Evolutionary conservation across 163 green algal genomes (phyloP).

Genomic region (Chloroidium sp.): DNA sequence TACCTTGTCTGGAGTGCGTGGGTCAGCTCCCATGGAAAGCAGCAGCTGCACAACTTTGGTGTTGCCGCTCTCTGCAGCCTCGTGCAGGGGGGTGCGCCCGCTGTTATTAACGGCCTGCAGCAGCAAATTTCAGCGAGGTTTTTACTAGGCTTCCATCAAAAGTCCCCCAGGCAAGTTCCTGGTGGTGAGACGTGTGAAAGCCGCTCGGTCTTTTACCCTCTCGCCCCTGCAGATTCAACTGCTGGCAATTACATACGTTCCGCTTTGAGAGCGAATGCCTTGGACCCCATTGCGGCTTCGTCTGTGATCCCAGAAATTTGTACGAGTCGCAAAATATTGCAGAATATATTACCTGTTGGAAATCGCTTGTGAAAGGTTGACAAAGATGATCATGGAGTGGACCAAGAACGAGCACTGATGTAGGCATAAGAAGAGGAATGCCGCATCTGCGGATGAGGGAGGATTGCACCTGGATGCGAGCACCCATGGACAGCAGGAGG

Average conservation of each 20-base stretch:
- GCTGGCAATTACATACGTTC: background rate
- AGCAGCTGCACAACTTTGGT: conserved; percentile 7
- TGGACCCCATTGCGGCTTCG: too few relatives aligned
- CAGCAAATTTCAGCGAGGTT: background rate
- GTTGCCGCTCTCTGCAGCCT: conserved; percentile 10
- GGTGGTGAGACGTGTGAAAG: too few relatives aligned
- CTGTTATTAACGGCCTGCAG: conserved; percentile 3
- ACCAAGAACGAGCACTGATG: background rate
- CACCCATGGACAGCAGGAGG: conserved; percentile 10
- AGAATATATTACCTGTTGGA: too few relatives aligned
- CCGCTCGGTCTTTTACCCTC: background rate
- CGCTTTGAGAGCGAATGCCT: background rate
- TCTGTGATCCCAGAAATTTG: too few relatives aligned
- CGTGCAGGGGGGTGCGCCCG: conserved; percentile 16
- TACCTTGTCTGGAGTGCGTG: conserved; percentile 7
- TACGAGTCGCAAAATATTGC: too few relatives aligned
- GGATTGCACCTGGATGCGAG: background rate
- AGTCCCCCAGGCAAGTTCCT: too few relatives aligned
- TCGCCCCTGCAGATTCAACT: background rate
- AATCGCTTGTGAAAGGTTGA: too few relatives aligned
- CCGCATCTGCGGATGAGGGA: background rate
- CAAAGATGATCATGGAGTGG: background rate
- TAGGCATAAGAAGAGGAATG: background rate
- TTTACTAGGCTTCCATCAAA: background rate
- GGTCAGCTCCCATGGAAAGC: conserved; percentile 13